These are phyloP conservation scores for Lactarius hatsudake DNA, from an alignment of 768 basidiomycete genomes.

Conservation along the genomic window DNA sequence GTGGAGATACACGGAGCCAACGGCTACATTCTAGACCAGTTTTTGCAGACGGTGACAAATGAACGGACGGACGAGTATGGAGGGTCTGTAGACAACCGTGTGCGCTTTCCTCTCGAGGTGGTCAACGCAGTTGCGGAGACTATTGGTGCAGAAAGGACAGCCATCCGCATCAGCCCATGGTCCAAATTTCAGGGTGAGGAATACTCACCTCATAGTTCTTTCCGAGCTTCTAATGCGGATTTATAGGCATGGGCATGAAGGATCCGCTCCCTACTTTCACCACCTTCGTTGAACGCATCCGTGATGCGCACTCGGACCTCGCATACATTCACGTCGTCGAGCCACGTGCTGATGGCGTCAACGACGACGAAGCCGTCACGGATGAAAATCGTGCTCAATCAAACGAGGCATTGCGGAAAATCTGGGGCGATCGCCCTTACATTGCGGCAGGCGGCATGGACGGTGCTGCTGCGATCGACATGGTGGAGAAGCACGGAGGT, in stretches of 20 bases:
- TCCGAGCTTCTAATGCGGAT: background rate
- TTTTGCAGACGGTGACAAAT: background rate
- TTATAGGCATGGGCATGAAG: background rate
- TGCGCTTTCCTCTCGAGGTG: background rate
- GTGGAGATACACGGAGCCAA: too few relatives aligned
- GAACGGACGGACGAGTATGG: background rate
- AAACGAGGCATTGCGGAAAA: background rate
- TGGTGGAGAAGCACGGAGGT: background rate
- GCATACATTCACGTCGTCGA: background rate
- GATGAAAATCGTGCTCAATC: background rate
- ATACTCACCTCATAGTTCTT: background rate
- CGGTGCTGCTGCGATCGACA: background rate
- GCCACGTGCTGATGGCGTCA: background rate
- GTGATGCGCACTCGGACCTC: background rate
- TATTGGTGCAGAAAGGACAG: background rate
- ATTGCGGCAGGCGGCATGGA: background rate
- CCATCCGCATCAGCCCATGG: background rate
- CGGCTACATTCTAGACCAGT: too few relatives aligned
- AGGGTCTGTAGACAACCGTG: background rate
- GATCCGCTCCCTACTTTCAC: background rate
- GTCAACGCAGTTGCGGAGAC: background rate
- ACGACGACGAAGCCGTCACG: background rate
- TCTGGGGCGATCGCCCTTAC: background rate
- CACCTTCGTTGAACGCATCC: background rate
- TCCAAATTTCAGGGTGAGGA: background rate